Evolutionary conservation across 2,329 filamentous ascomycete genomes (phyloP), one percentile per base, ranked within the genome.

Genomic region (Drechmeria coniospora): DNA sequence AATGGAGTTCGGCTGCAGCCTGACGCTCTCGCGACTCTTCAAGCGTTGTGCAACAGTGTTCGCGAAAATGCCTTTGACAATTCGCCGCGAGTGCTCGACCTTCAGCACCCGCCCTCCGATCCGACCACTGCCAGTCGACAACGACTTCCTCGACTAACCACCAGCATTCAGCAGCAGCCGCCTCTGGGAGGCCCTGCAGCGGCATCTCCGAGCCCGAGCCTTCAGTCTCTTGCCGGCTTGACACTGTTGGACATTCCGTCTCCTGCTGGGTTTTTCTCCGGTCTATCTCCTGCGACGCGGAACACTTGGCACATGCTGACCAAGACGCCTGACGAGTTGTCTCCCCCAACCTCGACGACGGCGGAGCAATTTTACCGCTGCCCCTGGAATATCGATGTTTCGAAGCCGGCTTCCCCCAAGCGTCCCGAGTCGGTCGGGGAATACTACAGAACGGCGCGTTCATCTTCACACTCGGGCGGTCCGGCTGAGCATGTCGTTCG

Each of bases 311-410:
- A 82, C 43, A 57, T 76, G 33, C 61, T 65, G 8, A 56, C 57
- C 16, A 57, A 52, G 39, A 61, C 64, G 13, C 63, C 66, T 9
- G 63, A 69, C 6, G 65, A 64, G 12, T 46, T 62, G 36, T 54
- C 57, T 3, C 72, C 73, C 1, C 84, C 84, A 2, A 87, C 82
- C 1, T 93, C 87, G 2, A 82, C 83, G 17, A 84, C 79, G n/a
- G 87, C 87, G 8, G 82, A 93, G 48, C 73, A 79, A 36, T 95
- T 94, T 45, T 95, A 95, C 56, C 75, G 78, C 36, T 67, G 78
- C 16, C 84, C 86, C 3, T 94, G 84, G 77, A 65, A 62, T 37
- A 54, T 54, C 14, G 49, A 59, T 27, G 27, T 54, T n/a, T 44
- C 48, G 6, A 43, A 47, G 21, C 50, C 53, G 15, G 48, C 51